Base-by-base conservation (phyloP, 352 stramenopile species). In the Phytophthora multivora region DNA sequence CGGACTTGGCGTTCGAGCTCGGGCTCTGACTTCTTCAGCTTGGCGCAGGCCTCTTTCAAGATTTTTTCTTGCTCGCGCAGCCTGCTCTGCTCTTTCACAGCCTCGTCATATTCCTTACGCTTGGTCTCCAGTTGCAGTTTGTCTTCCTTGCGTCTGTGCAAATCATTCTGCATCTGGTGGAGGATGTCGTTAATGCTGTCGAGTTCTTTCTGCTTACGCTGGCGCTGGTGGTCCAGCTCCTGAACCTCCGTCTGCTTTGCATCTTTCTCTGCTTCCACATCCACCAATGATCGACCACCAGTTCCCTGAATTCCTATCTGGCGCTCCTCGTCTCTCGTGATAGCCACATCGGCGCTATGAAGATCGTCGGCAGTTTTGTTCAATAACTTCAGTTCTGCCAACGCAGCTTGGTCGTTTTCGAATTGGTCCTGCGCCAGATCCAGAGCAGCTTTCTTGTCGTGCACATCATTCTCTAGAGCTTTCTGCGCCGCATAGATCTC, bases 131-230 rank as follows among this genome's bases (percentile, higher is more conserved):
- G 41, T 1, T 35, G 30, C 2, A 82, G 51, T 49, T 89, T 90
- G 19, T 87, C 73, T 53, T 91, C 69, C 42, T 73, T 80, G 18
- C 69, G 75, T n/a, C 72, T 83, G 52, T 83, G 56, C 19, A 90
- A n/a, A 42, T 93, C 83, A 31, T 78, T 83, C 41, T 90, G 77
- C 39, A 89, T 47, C 28, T 88, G 79, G 33, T 89, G 68, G 9
- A 79, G 71, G 38, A 73, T 69, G 3, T 80, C 73, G 10, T 90
- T 75, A 18, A 76, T 66, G 19, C 59, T 45, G 21, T 90, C 69
- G 8, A 83, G 23, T 4, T 89, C 71, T 25, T 51, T 55, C 56
- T 92, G 80, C 48, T 90, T 90, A 7, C 50, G 51, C n/a, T 89
- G 69, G 9, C 87, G 33, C 36, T 90, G 64, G 15, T 58, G 67